These are phyloP conservation scores for Pseudogymnoascus sp. DNA, from an alignment of 2,329 filamentous ascomycete species.

Conservation along the genomic window DNA sequence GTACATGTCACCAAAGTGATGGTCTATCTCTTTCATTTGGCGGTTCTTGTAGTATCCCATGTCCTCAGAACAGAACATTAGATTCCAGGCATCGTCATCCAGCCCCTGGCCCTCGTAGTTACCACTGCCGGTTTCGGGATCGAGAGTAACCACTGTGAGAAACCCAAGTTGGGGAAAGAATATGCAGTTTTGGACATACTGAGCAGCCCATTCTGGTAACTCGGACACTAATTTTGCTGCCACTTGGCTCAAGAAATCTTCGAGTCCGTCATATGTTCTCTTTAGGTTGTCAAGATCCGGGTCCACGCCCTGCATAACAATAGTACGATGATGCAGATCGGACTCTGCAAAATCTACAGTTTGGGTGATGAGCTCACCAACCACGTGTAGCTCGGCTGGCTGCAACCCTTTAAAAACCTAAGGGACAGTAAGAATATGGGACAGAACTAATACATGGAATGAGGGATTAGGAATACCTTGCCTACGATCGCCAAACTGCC, in stretches of 20 bases:
- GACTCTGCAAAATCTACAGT: conserved; percentile 78
- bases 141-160: conserved; percentile 64
- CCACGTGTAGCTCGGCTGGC: conserved; percentile 48
- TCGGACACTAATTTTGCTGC: conserved; percentile 54
- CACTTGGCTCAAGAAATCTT: conserved; percentile 62
- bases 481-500: conserved; percentile 44
- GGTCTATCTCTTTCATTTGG: conserved; percentile 74
- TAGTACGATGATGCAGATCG: conserved; percentile 60
- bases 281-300: conserved; percentile 71
- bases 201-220: conserved; percentile 52
- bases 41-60: conserved; percentile 80
- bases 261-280: conserved; percentile 69
- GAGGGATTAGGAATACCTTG: conserved; percentile 36
- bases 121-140: conserved; percentile 50
- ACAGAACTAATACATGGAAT: background rate
- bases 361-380: conserved; percentile 65
- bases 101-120: conserved; percentile 56
- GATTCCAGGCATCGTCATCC: conserved; percentile 61
- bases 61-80: conserved; percentile 65
- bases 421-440: conserved; percentile 8
- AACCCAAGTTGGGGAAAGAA: conserved; percentile 92
- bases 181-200: conserved; percentile 64
- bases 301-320: conserved; percentile 67
- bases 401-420: conserved; percentile 56
- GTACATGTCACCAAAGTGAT: conserved; percentile 76